Evolutionary conservation across 768 basidiomycete species (phyloP), one percentile per base, ranked within the genome.

Genomic region (Mycena belliarum): DNA sequence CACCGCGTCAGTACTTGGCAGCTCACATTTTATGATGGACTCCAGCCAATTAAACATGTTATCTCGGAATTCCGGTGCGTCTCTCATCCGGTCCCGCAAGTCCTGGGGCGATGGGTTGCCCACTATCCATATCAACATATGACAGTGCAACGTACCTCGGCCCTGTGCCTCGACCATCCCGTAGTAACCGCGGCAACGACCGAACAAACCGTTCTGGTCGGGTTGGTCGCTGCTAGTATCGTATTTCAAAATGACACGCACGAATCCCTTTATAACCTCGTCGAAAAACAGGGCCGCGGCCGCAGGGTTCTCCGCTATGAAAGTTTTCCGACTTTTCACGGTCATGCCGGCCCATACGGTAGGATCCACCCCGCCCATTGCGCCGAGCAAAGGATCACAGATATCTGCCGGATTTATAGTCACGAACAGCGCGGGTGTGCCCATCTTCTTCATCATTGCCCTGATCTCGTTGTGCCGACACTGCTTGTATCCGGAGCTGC

Each of bases 401-500:
- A 70, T 52, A 48, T 73, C 71, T 1, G 68, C 59, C 8, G 73
- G 73, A 46, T 72, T 73, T 2, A 74, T 46, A 0, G 72, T 74
- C 8, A 73, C 25, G 43, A 67, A 74, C 9, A 73, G 65, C 10
- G 57, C 65, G 14, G 69, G 72, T 3, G 68, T 21, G 0, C 69
- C 68, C 7, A 57, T 28, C 4, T 48, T 38, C 12, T 52, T 52
- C 16, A 67, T 71, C 32, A 70, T 18, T 0, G 49, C 65, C 0
- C 66, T 49, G 10, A 71, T 71, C 47, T 71, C 63, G 55, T 72
- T 73, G 1, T 69, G 53, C 52, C 66, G 55, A 0, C 29, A 25
- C 1, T 59, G 12, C 35, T 67, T 65, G 11, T 66, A 49, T 0
- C 61, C 57, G 0, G 68, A 49, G 8, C 67, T 67, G 0, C 68